phyloP scores from a whole-genome alignment of 495 filamentous ascomycete genomes.

The Apodospora peruviana region DNA sequence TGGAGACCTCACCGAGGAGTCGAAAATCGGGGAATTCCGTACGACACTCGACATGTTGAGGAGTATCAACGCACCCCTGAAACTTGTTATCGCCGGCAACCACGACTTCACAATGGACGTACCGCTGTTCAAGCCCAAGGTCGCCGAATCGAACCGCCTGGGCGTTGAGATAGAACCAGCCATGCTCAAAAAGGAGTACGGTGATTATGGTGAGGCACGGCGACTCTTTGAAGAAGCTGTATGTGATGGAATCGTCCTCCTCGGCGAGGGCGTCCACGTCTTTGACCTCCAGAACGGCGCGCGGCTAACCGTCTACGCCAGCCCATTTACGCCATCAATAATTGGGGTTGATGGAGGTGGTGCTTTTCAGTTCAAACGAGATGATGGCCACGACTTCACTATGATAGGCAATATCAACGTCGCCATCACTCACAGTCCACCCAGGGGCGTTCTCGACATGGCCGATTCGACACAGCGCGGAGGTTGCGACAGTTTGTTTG shows the following conservation, averaged over 20 bases:
- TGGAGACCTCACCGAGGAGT: conserved; percentile 66
- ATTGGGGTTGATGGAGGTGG: conserved; percentile 48
- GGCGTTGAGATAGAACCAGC: conserved; percentile 1
- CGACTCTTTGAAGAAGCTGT: conserved; percentile 9
- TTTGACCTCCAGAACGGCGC: neutral
- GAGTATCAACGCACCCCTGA: conserved; percentile 57
- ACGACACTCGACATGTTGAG: conserved; percentile 48
- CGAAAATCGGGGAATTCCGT: conserved; percentile 50
- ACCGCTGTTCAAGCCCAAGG: conserved; percentile 14
- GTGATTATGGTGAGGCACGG: conserved; percentile 14
- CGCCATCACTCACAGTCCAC: conserved; percentile 71
- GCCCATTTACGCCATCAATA: conserved; percentile 60
- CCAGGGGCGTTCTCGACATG: conserved; percentile 51
- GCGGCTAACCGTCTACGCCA: conserved; percentile 34
- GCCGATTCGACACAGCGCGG: conserved; percentile 29
- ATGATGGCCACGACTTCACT: conserved; percentile 46
- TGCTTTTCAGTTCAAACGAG: conserved; percentile 15
- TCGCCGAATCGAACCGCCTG: neutral
- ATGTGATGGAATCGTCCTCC: neutral
- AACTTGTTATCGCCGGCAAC: conserved; percentile 77
- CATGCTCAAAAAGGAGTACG: conserved; percentile 5
- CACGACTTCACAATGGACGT: conserved; percentile 70
- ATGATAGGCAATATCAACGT: conserved; percentile 52
- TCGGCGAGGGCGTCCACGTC: neutral
- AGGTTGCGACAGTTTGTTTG: conserved; percentile 55